Evolutionary conservation across 306 rosid species (phyloP).

Genomic region (Vachellia collinsii): DNA sequence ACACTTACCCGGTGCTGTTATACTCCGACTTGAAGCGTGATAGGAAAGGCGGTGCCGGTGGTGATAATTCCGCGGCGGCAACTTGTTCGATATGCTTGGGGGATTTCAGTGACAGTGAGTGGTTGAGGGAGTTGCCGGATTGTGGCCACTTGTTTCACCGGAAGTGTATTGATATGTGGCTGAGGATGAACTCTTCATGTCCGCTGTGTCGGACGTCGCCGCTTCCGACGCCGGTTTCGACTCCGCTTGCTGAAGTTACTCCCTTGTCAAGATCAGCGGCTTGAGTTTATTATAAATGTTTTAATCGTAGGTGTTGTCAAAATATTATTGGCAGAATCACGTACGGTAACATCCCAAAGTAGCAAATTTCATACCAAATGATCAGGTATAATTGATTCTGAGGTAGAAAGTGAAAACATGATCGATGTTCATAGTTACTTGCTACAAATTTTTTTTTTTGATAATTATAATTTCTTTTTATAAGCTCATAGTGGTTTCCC

Average conservation of each 20-base stretch:
- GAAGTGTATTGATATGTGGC: slow-evolving; percentile 52
- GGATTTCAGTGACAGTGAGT: slow-evolving; percentile 47
- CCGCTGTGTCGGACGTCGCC: slow-evolving; percentile 52
- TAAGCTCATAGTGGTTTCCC: no score
- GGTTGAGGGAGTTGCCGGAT: slow-evolving; percentile 47
- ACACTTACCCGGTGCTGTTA: slow-evolving; percentile 38
- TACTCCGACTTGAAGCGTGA: slow-evolving; percentile 43
- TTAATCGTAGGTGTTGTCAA: not conserved
- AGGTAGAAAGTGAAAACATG: no score
- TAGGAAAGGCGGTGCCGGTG: not conserved
- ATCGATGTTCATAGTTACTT: no score
- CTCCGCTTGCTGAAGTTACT: slow-evolving; percentile 42
- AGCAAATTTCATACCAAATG: no score
- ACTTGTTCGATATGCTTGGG: slow-evolving; percentile 59
- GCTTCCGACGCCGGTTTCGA: slow-evolving; percentile 37
- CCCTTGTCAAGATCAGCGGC: slow-evolving; percentile 27
- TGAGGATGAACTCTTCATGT: slow-evolving; percentile 43
- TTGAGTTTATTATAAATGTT: not conserved
- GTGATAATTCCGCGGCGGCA: not conserved
- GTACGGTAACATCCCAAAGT: no score
- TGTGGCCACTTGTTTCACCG: slow-evolving; percentile 53
- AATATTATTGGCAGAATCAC: not conserved
- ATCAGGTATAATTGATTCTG: no score
- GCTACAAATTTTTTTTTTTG: no score
- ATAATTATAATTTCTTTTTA: no score